phyloP scores from a whole-genome alignment of 1,284 basidiomycete genomes.

The Xanthoconium separans region DNA sequence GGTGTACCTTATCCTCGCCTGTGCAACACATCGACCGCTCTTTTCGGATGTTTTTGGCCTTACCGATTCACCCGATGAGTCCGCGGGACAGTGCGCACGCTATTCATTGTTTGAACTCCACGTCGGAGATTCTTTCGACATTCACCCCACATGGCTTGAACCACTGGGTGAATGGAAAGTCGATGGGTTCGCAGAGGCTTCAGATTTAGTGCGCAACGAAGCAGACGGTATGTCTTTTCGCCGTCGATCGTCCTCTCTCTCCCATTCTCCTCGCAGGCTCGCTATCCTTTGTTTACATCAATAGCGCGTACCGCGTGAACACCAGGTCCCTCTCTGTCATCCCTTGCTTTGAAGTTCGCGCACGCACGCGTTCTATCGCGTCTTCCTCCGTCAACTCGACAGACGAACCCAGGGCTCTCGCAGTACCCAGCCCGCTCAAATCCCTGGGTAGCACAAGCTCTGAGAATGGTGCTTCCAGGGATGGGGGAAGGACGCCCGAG shows the following conservation, averaged over 20 bases:
- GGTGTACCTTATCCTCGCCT: conserved; percentile 24
- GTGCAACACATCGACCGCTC: conserved; percentile 18
- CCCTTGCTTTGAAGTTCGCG: conserved; percentile 18
- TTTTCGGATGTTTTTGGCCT: conserved; percentile 27
- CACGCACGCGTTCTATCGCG: conserved; percentile 16
- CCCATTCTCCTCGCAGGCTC: conserved; percentile 31
- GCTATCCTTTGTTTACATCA: conserved; percentile 26
- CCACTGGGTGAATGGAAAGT: conserved; percentile 56
- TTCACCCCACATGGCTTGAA: conserved; percentile 42
- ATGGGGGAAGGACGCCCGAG: background rate
- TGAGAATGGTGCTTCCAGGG: conserved; percentile 35
- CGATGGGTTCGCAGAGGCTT: conserved; percentile 45
- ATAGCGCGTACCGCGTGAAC: conserved; percentile 27
- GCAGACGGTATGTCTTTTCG: conserved; percentile 42
- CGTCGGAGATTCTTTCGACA: conserved; percentile 34
- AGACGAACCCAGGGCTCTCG: conserved; percentile 27
- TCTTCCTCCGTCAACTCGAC: conserved; percentile 20
- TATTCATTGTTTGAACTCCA: conserved; percentile 49
- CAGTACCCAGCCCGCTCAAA: conserved; percentile 60
- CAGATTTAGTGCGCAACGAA: conserved; percentile 43
- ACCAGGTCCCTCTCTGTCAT: conserved; percentile 34
- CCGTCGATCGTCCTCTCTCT: conserved; percentile 1
- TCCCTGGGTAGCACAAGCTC: conserved; percentile 32
- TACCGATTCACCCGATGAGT: conserved; percentile 16
- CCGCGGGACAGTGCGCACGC: conserved; percentile 14